phyloP scores from a whole-genome alignment of 164 flowering plant genomes.

The Tetrastigma voinierianum region DNA sequence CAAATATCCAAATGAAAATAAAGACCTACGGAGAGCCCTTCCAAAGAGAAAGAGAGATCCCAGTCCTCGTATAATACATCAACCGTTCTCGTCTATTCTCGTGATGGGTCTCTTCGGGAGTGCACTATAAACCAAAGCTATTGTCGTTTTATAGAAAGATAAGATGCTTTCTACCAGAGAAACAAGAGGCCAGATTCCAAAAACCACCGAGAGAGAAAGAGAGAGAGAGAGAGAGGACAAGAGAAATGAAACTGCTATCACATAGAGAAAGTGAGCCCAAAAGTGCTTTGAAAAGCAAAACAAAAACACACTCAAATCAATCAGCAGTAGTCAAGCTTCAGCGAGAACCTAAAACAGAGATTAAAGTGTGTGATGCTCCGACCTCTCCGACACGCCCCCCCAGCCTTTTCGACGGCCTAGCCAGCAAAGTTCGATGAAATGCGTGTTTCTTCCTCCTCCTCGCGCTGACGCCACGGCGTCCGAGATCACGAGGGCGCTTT shows the following conservation, averaged over 20 bases:
- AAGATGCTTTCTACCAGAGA: not conserved
- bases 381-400: no score
- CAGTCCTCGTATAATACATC: not conserved
- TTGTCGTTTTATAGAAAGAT: no score
- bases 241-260: not conserved
- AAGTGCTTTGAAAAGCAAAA: no score
- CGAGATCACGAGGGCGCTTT: not conserved
- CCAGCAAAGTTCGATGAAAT: conserved; percentile 9
- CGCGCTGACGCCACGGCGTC: not conserved
- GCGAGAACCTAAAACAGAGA: not conserved
- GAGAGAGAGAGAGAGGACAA: conserved; percentile 3
- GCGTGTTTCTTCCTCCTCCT: not conserved
- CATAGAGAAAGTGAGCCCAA: no score
- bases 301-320: no score
- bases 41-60: conserved; percentile 1
- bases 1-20: not conserved
- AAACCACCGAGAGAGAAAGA: conserved; percentile 1
- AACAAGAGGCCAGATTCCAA: not conserved
- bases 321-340: not conserved
- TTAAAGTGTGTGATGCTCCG: not conserved
- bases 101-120: conserved; percentile 3
- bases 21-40: not conserved
- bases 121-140: not conserved
- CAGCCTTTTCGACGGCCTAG: conserved; percentile 12
- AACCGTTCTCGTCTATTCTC: conserved; percentile 9